These are phyloP conservation scores for Penicillium lividum DNA, from an alignment of 495 filamentous ascomycete genomes.

Conservation along the genomic window DNA sequence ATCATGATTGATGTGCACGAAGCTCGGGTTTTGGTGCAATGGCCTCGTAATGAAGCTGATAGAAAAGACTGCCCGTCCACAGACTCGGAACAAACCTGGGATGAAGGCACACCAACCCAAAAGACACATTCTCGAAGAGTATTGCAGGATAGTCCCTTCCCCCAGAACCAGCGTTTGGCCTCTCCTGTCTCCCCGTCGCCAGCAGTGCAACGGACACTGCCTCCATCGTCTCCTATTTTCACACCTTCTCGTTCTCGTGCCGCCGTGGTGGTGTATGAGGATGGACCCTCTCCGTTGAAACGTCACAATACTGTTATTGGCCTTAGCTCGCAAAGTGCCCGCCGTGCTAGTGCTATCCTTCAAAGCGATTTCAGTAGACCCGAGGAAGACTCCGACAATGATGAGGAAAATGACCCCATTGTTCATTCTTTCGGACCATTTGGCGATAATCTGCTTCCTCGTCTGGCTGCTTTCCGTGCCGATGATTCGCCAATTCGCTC, in stretches of 20 bases:
- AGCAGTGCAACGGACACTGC: constrained; percentile 44
- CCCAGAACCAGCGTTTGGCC: constrained; percentile 57
- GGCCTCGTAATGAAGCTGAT: constrained; percentile 64
- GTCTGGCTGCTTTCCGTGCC: constrained; percentile 71
- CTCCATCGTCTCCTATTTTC: constrained; percentile 46
- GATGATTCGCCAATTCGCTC: constrained; percentile 54
- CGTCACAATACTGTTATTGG: constrained; percentile 31
- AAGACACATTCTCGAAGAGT: constrained; percentile 29
- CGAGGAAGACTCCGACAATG: constrained; percentile 70
- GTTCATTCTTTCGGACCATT: constrained; percentile 87
- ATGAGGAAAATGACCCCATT: constrained; percentile 93
- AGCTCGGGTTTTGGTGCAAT: constrained; percentile 81
- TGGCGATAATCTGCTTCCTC: constrained; percentile 76
- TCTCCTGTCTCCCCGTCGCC: constrained; percentile 79
- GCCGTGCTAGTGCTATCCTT: constrained; percentile 34
- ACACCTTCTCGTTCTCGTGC: constrained; percentile 44
- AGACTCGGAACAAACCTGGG: constrained; percentile 69
- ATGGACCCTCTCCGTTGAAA: constrained; percentile 48
- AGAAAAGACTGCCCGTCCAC: constrained; percentile 61
- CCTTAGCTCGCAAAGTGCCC: constrained; percentile 25
- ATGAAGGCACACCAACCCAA: constrained; percentile 44
- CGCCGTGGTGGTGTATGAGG: constrained; percentile 64
- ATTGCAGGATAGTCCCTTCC: constrained; percentile 65
- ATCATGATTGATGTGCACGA: constrained; percentile 97
- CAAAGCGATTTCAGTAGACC: constrained; percentile 55